phyloP scores from a whole-genome alignment of 805 yeast genomes.

The Pichia exigua region DNA sequence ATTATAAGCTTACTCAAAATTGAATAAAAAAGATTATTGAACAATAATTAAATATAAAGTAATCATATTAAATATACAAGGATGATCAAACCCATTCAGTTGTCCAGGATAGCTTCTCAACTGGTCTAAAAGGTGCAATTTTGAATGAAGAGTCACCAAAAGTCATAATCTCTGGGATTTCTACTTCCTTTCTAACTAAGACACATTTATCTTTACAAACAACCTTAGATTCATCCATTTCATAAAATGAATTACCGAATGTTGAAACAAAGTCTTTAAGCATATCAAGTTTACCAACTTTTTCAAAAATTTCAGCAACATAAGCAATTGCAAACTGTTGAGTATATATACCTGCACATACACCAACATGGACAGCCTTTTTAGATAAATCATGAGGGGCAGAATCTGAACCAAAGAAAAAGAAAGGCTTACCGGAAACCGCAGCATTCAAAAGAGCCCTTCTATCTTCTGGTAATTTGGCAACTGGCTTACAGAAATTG shows the following conservation, averaged over 20 bases:
- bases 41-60: not conserved
- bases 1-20: no score
- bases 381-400: constrained; percentile 90
- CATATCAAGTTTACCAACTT: constrained; percentile 51
- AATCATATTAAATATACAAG: not conserved
- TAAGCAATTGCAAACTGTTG: constrained; percentile 78
- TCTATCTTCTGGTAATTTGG: constrained; percentile 82
- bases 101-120: constrained; percentile 63
- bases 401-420: constrained; percentile 95
- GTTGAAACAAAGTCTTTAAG: constrained; percentile 70
- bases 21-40: no score
- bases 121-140: constrained; percentile 84
- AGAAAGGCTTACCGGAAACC: constrained; percentile 82
- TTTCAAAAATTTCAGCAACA: constrained; percentile 79
- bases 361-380: constrained; percentile 71
- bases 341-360: constrained; percentile 97
- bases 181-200: constrained; percentile 45
- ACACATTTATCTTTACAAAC: constrained; percentile 41
- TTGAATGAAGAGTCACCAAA: constrained; percentile 34
- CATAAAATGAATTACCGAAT: constrained; percentile 67
- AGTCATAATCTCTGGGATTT: constrained; percentile 53
- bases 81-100: constrained; percentile 53
- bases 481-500: constrained; percentile 96
- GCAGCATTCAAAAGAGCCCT: constrained; percentile 82
- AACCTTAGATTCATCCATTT: constrained; percentile 37